Evolutionary conservation across 768 basidiomycete genomes (phyloP), one percentile per base, ranked within the genome.

Genomic region (Aureoboletus auriporus): DNA sequence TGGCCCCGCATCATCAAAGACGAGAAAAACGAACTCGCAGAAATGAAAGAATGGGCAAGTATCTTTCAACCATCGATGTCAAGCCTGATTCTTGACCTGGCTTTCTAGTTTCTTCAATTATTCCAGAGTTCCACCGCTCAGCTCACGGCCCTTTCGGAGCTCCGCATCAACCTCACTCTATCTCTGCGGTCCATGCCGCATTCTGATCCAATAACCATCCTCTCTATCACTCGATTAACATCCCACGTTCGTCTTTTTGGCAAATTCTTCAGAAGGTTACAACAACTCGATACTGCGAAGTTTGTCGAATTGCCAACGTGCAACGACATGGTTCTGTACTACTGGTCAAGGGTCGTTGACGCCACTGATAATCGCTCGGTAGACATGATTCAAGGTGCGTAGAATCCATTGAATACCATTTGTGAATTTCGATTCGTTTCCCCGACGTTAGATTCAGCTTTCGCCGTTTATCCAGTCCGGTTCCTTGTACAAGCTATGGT

Each of bases 401-500:
- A n/a, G 41, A 14, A 49, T 31, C 41, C 29, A 7, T 44, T 14
- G 5, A 11, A 14, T 29, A 13, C 13, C 16, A 2, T 13, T 26
- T 27, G 16, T 39, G 16, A 13, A 31, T 13, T 28, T 9, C 4
- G 27, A 42, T 17, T 14, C 35, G 39, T 16, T 33, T 10, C 23
- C 26, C 42, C 5, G 23, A 45, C 8, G 33, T 38, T 49, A 91
- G 88, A 92, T 62, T 78, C 82, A 0, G 62, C 72, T 28, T 67
- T 73, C 38, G 85, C 82, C 2, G 64, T 83, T 2, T 91, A 83
- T 60, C 90, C 91, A n/a, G 73, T 87, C 20, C 80, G 84, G 10
- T 82, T 88, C 58, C 71, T 93, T 49, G 86, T 92, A 0, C 89
- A 91, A 60, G 86, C 84, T 3, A 84, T 93, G 82, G 84, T 87